phyloP scores from a whole-genome alignment of 148 eudicot species.

The Rhododendron vialii region DNA sequence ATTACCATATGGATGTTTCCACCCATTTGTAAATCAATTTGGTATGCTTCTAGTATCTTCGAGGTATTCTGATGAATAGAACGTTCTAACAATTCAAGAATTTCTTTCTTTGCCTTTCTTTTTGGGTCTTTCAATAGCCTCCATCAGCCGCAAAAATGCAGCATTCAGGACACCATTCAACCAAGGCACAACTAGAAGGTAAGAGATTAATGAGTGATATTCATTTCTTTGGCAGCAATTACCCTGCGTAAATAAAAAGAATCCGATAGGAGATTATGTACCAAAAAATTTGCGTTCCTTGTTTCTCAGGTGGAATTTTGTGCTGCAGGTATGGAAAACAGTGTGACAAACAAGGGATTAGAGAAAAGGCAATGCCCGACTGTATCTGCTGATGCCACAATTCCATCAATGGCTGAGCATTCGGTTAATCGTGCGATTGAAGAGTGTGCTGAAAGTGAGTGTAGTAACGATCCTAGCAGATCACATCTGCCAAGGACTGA shows the following conservation, averaged over 20 bases:
- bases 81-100: not conserved
- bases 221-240: not conserved
- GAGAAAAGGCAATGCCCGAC: not conserved
- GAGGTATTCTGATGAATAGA: not conserved
- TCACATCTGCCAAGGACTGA: constrained; percentile 2
- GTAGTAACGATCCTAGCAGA: constrained; percentile 4
- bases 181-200: constrained; percentile 5
- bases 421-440: not conserved
- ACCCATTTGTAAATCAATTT: not conserved
- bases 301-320: not conserved
- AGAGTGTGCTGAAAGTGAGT: constrained; percentile 12
- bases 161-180: not conserved
- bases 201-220: constrained; percentile 7
- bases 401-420: not conserved
- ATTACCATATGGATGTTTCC: not conserved
- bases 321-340: constrained; percentile 22
- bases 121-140: constrained; percentile 10
- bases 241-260: not conserved
- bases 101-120: not conserved
- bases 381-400: not conserved
- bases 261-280: not conserved
- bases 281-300: not conserved
- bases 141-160: constrained; percentile 15
- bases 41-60: not conserved
- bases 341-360: constrained; percentile 5